phyloP scores from a whole-genome alignment of 371 early-diverging fungal genomes.

The Mortierella sp. region DNA sequence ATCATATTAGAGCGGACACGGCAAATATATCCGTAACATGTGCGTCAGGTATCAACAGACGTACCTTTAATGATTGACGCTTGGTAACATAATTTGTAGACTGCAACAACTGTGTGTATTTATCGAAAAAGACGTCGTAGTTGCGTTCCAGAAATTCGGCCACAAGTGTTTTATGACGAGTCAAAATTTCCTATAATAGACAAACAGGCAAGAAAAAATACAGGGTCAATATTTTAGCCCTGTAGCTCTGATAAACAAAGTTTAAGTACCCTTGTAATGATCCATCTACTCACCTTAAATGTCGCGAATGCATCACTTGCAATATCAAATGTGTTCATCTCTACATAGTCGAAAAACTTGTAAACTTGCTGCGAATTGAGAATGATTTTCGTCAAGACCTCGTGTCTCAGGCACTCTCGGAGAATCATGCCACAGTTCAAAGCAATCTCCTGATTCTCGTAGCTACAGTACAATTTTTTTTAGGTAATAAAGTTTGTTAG shows the following conservation, averaged over 20 bases:
- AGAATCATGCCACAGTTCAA: constrained; percentile 97
- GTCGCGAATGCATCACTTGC: constrained; percentile 98
- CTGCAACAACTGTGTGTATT: constrained; percentile 86
- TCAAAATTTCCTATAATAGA: constrained; percentile 83
- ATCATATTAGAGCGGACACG: background rate
- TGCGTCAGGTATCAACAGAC: background rate
- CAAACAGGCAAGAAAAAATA: background rate
- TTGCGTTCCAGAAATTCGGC: constrained; percentile 89
- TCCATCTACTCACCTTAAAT: constrained; percentile 74
- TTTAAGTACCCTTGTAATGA: background rate
- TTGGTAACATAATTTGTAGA: constrained; percentile 97
- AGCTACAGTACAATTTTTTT: constrained; percentile 60
- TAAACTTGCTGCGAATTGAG: constrained; percentile 90
- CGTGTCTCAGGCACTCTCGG: constrained; percentile 96
- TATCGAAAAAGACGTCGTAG: constrained; percentile 94
- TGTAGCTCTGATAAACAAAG: background rate
- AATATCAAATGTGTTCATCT: constrained; percentile 96
- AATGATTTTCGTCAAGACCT: constrained; percentile 88
- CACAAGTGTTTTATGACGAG: constrained; percentile 92
- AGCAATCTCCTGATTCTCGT: constrained; percentile 95
- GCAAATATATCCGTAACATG: background rate
- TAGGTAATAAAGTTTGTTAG: constrained; percentile 10
- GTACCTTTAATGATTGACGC: constrained; percentile 96
- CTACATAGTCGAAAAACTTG: constrained; percentile 94
- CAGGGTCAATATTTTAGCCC: background rate